phyloP scores from a whole-genome alignment of 768 basidiomycete species.

The Lentinula sp. region DNA sequence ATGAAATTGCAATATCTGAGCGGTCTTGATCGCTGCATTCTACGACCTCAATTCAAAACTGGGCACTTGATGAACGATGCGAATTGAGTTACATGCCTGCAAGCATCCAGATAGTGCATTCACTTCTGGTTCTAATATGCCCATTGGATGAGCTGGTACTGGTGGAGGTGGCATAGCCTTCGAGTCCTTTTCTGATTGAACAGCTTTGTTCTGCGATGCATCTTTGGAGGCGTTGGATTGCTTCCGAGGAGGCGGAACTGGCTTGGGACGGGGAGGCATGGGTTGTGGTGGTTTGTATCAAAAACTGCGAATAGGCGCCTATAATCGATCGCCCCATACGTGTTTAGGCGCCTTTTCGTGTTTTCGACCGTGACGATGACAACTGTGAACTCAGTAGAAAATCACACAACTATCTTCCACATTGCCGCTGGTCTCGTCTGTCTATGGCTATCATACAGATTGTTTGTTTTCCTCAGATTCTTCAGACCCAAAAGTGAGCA shows the following conservation, averaged over 20 bases:
- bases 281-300: not conserved
- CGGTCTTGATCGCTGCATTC: slow-evolving; percentile 68
- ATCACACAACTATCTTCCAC: slow-evolving; percentile 9
- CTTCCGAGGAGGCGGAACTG: slow-evolving; percentile 9
- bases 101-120: slow-evolving; percentile 50
- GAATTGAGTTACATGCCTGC: slow-evolving; percentile 33
- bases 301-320: not conserved
- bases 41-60: slow-evolving; percentile 8
- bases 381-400: slow-evolving; percentile 9
- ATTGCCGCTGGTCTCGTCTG: slow-evolving; percentile 9
- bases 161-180: slow-evolving; percentile 54
- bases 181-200: slow-evolving; percentile 22
- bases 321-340: not conserved
- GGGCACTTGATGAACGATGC: not conserved
- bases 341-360: not conserved
- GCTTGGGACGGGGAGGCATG: slow-evolving; percentile 5
- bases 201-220: not conserved
- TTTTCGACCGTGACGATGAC: not conserved
- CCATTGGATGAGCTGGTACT: slow-evolving; percentile 29
- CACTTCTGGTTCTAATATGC: slow-evolving; percentile 61
- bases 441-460: slow-evolving; percentile 23
- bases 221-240: not conserved
- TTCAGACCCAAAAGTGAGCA: slow-evolving; percentile 26
- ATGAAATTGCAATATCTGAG: slow-evolving; percentile 66
- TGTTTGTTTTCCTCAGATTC: slow-evolving; percentile 23